phyloP scores from a whole-genome alignment of 805 yeast genomes.

The Lachancea quebecensis region DNA sequence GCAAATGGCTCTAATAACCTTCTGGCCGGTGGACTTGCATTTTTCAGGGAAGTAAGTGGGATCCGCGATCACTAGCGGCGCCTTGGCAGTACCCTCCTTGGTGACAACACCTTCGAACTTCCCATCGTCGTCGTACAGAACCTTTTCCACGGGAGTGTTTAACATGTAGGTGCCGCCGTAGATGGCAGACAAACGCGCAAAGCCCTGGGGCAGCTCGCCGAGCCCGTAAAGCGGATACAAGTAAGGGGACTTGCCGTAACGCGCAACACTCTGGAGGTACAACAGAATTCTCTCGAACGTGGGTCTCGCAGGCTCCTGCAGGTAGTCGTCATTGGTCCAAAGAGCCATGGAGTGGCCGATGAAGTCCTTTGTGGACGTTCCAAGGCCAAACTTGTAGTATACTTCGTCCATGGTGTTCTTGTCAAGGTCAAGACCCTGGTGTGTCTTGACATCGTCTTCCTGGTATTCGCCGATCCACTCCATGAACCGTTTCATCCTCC shows the following conservation, averaged over 20 bases:
- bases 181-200: conserved; percentile 92
- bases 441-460: conserved; percentile 73
- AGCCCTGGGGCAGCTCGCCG: conserved; percentile 98
- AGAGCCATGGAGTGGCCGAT: conserved; percentile 99
- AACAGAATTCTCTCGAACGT: conserved; percentile 79
- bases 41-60: conserved; percentile 89
- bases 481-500: conserved; percentile 87
- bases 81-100: conserved; percentile 85
- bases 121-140: conserved; percentile 63
- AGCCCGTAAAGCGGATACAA: conserved; percentile 93
- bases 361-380: conserved; percentile 88
- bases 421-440: conserved; percentile 81
- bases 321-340: conserved; percentile 87
- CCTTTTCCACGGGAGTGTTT: conserved; percentile 90
- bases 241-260: conserved; percentile 95
- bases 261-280: conserved; percentile 84
- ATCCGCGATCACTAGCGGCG: conserved; percentile 92
- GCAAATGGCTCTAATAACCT: conserved; percentile 51
- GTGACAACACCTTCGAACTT: conserved; percentile 80
- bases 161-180: conserved; percentile 99
- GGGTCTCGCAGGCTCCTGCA: conserved; percentile 85
- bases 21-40: conserved; percentile 33
- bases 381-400: conserved; percentile 82
- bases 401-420: conserved; percentile 86
- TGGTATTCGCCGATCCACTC: conserved; percentile 79